Conservation (phyloP, 192 early-diverging fungal genomes). For the Radiomyces spectabilis region DNA sequence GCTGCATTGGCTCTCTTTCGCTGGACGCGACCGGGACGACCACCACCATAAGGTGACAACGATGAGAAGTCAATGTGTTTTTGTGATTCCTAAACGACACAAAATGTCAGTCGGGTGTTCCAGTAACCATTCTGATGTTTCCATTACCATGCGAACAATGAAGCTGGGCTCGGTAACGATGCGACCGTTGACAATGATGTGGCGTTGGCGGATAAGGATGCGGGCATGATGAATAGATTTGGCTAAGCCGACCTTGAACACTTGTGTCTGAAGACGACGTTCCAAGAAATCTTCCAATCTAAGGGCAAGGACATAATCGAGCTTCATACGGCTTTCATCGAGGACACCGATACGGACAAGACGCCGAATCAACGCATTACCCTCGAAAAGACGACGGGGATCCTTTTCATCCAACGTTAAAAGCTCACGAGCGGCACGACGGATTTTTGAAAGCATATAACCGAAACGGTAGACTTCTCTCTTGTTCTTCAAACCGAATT, state of each 20-base stretch:
- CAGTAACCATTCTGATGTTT: no score
- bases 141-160: conserved; percentile 77
- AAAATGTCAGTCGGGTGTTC: conserved; percentile 71
- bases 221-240: conserved; percentile 99
- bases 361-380: conserved; percentile 98
- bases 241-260: conserved; percentile 96
- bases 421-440: conserved; percentile 99
- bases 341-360: conserved; percentile 98
- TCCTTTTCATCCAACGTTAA: conserved; percentile 95
- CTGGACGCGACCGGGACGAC: conserved; percentile 95
- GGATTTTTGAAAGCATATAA: conserved; percentile 96
- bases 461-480: conserved; percentile 98
- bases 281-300: conserved; percentile 99
- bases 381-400: conserved; percentile 97
- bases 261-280: conserved; percentile 97
- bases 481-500: conserved; percentile 98
- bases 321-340: conserved; percentile 94
- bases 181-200: conserved; percentile 98
- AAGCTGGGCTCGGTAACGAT: conserved; percentile 95
- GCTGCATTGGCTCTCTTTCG: conserved; percentile 83
- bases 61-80: conserved; percentile 56
- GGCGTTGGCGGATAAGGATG: conserved; percentile 96
- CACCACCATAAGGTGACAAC: conserved; percentile 92
- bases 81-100: conserved; percentile 39
- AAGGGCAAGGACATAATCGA: conserved; percentile 97